These are phyloP conservation scores for Heimioporus sp. DNA, from an alignment of 768 basidiomycete genomes.

Conservation along the genomic window DNA sequence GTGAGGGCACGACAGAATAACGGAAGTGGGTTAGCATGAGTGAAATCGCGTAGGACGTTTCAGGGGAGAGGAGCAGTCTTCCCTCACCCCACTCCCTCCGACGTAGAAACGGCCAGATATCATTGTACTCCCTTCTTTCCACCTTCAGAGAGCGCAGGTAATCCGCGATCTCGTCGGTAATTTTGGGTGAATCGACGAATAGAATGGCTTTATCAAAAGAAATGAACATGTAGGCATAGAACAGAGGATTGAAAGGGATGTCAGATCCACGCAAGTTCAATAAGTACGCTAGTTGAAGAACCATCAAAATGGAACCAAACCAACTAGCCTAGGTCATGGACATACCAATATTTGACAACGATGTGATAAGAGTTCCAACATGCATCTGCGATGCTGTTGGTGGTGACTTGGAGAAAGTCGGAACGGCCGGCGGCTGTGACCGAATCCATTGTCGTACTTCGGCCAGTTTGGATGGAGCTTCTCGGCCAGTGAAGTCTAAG, in stretches of 20 bases:
- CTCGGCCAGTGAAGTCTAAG: conserved; percentile 66
- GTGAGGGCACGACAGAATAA: conserved; percentile 69
- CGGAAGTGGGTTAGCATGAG: conserved; percentile 82
- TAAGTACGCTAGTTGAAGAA: conserved; percentile 59
- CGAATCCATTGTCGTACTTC: conserved; percentile 71
- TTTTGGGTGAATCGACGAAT: conserved; percentile 72
- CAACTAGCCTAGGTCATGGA: neutral
- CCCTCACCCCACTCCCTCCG: conserved; percentile 76
- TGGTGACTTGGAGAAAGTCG: conserved; percentile 59
- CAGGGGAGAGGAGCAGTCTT: conserved; percentile 70
- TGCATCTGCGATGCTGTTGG: conserved; percentile 63
- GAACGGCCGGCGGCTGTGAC: conserved; percentile 53
- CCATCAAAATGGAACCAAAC: conserved; percentile 1
- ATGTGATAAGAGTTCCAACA: conserved; percentile 64
- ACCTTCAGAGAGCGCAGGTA: conserved; percentile 62
- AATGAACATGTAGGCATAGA: conserved; percentile 84
- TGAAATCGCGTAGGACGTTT: conserved; percentile 81
- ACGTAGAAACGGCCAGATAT: conserved; percentile 77
- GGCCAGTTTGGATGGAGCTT: conserved; percentile 67
- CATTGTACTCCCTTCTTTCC: conserved; percentile 64
- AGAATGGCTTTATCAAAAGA: conserved; percentile 59
- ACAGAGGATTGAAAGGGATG: conserved; percentile 89
- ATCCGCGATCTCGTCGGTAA: conserved; percentile 52
- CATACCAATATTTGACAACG: conserved; percentile 70
- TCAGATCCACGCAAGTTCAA: conserved; percentile 89